Evolutionary conservation across 345 rosid species (phyloP).

Genomic region (Citrus reticulata): DNA sequence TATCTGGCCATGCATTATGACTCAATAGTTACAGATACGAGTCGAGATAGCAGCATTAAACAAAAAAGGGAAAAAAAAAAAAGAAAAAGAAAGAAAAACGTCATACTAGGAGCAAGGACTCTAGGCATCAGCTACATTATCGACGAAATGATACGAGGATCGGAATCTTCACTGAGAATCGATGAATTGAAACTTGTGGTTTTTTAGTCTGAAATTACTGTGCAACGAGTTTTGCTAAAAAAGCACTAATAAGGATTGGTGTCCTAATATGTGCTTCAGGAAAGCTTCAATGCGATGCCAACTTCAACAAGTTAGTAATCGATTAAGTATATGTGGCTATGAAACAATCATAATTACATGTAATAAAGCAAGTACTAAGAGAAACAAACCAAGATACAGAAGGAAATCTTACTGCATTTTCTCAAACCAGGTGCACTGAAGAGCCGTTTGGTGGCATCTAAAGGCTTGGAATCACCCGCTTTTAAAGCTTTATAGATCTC

Average conservation of each 20-base stretch:
- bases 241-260: not conserved
- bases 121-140: not conserved
- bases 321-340: too few species aligned
- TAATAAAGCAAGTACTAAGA: not conserved
- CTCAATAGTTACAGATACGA: not conserved
- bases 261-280: not conserved
- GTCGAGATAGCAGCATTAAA: too few species aligned
- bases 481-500: conserved; percentile 40
- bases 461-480: conserved; percentile 36
- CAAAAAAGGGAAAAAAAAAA: too few species aligned
- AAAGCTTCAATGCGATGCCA: too few species aligned
- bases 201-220: not conserved
- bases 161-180: not conserved
- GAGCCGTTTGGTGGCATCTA: conserved; percentile 42
- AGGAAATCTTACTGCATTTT: conserved; percentile 43
- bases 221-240: not conserved
- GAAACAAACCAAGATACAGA: not conserved
- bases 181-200: not conserved
- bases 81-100: too few species aligned
- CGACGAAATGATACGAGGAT: not conserved
- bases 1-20: not conserved
- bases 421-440: conserved; percentile 39
- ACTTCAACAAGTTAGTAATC: too few species aligned
- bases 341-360: not conserved
- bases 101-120: not conserved